Base-by-base conservation (phyloP, 148 eudicot genomes). In the Rhododendron williamsianum region DNA sequence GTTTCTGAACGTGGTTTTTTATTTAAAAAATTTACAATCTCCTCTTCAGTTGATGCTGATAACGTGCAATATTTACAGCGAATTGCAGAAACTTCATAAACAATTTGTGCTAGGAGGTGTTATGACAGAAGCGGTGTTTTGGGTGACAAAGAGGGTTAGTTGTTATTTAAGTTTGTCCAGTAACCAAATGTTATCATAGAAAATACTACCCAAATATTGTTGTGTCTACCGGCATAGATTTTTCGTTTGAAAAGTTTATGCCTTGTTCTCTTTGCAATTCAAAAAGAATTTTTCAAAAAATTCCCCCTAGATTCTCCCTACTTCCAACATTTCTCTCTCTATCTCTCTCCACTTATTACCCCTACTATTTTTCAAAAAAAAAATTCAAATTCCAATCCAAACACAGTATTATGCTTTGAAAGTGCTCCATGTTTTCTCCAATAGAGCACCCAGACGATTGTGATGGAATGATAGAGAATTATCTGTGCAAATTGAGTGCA, bases 101-200 rank as follows among this genome's bases (percentile, higher is more conserved):
- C 94, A 95, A 87, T 92, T 97, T 87, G 99, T 97, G 43, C 84
- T 91, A 49, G 92, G 94, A 78, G 90, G 91, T 58, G 88, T 92
- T 83, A 86, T 97, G 92, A 87, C 98, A 74, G 99, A 97, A 85
- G 93, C 92, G 83, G 99, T 95, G 85, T 97, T 97, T 87, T 97
- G 99, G 99, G 98, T 98, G 41, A 91, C 99, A 33, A 94, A 98
- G 89, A 97, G 93, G 98, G 99, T 97, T 86, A 83, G 90, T 41
- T 74, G 35, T 82, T 86, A 71, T 23, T 25, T 35, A 69, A 69
- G 18, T 69, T 13, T 4, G 1, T 69, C 18, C 13, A 27, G 74
- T 69, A 69, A 69, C 74, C 35, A 25, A 69, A 25, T 69, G 11
- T 69, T 69, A 63, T 27, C 33, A 27, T 69, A 27, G 30, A 27